These are phyloP conservation scores for Viola odorata DNA, from an alignment of 345 rosid genomes.

Conservation along the genomic window DNA sequence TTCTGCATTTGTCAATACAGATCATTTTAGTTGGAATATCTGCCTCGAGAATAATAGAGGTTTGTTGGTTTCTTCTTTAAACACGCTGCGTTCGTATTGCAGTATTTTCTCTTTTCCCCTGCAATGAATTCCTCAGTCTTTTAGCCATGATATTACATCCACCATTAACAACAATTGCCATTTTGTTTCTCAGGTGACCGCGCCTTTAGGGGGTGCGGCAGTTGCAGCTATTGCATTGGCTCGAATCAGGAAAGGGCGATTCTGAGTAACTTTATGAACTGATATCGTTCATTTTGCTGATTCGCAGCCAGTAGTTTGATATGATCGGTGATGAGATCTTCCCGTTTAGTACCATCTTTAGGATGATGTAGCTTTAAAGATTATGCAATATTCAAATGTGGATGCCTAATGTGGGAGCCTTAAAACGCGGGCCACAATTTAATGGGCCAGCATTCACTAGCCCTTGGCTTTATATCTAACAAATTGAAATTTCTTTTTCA, in stretches of 20 bases:
- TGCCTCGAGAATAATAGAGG: slow-evolving; percentile 61
- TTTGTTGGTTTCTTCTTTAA: slow-evolving; percentile 14
- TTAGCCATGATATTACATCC: background rate
- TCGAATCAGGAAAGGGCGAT: slow-evolving; percentile 53
- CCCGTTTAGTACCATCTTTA: no score
- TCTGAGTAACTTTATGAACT: slow-evolving; percentile 17
- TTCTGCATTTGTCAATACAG: slow-evolving; percentile 22
- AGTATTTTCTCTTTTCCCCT: background rate
- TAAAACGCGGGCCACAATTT: no score
- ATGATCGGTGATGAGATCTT: no score
- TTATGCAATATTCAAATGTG: no score
- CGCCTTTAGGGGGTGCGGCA: slow-evolving; percentile 91
- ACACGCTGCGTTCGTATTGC: background rate
- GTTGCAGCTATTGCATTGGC: slow-evolving; percentile 84
- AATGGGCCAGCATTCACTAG: no score
- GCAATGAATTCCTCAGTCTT: background rate
- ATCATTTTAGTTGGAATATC: slow-evolving; percentile 72
- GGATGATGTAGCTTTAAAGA: no score
- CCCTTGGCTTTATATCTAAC: no score
- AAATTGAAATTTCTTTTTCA: no score
- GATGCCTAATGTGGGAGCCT: no score
- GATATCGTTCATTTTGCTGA: no score
- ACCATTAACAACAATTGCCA: slow-evolving; percentile 48
- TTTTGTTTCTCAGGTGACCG: slow-evolving; percentile 73
- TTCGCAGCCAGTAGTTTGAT: no score